phyloP scores from a whole-genome alignment of 2,329 filamentous ascomycete genomes.

The Fusarium metavorans region DNA sequence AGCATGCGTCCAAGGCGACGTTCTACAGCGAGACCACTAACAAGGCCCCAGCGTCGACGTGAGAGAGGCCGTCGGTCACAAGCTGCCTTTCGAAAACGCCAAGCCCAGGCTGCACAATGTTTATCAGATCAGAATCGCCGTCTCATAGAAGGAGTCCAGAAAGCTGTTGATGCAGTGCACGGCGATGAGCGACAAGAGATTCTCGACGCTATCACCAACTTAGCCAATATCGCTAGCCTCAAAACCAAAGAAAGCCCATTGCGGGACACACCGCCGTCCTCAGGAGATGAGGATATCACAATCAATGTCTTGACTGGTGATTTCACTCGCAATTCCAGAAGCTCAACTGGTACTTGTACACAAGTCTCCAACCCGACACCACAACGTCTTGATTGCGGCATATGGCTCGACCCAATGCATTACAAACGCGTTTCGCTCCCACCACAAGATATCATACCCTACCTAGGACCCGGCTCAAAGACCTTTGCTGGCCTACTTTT shows the following conservation, averaged over 20 bases:
- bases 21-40: not conserved
- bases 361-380: not conserved
- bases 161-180: not conserved
- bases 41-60: conserved; percentile 34
- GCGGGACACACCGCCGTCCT: accelerated
- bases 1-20: not conserved
- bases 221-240: conserved; percentile 16
- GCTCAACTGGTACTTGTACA: not conserved
- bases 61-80: conserved; percentile 48
- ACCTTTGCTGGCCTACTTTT: conserved; percentile 26
- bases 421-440: conserved; percentile 21
- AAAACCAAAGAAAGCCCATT: not conserved
- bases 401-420: conserved; percentile 31
- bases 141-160: conserved; percentile 10
- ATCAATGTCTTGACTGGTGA: not conserved
- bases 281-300: not conserved
- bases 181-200: conserved; percentile 19
- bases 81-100: conserved; percentile 48
- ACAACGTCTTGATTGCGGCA: conserved; percentile 4
- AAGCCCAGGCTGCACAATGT: conserved; percentile 32
- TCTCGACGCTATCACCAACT: conserved; percentile 6
- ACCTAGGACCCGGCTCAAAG: conserved; percentile 17
- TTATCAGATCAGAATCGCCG: conserved; percentile 36
- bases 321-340: not conserved
- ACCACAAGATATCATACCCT: conserved; percentile 29